Conservation (phyloP, 441 rosid genomes). For the Aleurites moluccanus region DNA sequence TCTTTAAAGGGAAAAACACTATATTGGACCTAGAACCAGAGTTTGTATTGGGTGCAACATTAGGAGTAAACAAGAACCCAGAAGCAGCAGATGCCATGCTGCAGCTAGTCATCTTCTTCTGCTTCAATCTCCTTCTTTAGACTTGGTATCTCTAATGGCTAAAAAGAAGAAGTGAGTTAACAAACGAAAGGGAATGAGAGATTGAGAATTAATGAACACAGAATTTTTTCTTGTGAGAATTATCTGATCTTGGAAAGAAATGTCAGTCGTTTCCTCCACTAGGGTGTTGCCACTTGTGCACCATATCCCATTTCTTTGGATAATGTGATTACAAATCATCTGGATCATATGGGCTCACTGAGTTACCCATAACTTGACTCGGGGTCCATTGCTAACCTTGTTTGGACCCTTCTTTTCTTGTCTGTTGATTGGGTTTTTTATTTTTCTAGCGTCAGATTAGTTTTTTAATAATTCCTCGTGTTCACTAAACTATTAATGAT, state of each 20-base stretch:
- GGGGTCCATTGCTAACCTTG: neutral
- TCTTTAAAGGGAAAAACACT: conserved; percentile 50
- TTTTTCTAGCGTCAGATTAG: no score
- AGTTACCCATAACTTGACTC: neutral
- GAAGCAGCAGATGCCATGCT: conserved; percentile 78
- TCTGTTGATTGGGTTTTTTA: neutral
- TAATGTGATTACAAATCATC: conserved; percentile 41
- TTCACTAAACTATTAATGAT: no score
- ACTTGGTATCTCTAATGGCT: conserved; percentile 2
- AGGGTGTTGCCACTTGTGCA: conserved; percentile 55
- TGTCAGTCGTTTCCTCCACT: conserved; percentile 58
- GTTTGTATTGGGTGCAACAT: conserved; percentile 32
- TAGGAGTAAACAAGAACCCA: conserved; percentile 53
- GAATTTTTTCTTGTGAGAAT: conserved; percentile 17
- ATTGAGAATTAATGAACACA: conserved; percentile 34
- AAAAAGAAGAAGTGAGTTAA: neutral
- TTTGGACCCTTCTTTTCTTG: neutral
- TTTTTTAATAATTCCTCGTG: no score
- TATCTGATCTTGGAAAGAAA: conserved; percentile 39
- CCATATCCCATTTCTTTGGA: conserved; percentile 58
- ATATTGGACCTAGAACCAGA: conserved; percentile 39
- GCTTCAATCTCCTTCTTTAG: neutral
- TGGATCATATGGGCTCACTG: neutral
- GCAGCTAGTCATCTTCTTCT: conserved; percentile 53
- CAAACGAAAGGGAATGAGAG: conserved; percentile 14